These are phyloP conservation scores for Dictyostelium citrinum DNA, from an alignment of 78 protist species.

Conservation along the genomic window DNA sequence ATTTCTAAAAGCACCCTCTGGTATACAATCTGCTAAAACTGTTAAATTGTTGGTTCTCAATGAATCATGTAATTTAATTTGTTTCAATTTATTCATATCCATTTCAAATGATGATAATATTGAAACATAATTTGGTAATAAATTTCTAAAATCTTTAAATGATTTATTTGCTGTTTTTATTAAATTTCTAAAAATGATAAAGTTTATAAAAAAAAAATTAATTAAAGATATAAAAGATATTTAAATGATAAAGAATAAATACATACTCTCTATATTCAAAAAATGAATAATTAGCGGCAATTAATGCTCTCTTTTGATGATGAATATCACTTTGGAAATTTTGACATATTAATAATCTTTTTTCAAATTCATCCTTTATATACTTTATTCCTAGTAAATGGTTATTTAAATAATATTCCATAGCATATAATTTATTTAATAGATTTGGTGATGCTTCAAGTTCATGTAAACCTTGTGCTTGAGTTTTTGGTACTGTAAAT, in stretches of 20 bases:
- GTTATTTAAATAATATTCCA: slow-evolving; percentile 20
- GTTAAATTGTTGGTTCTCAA: slow-evolving; percentile 1
- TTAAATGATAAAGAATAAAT: background rate
- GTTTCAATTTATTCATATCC: slow-evolving; percentile 50
- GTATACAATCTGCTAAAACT: slow-evolving; percentile 42
- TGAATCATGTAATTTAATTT: slow-evolving; percentile 31
- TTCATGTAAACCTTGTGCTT: slow-evolving; percentile 1
- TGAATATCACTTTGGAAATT: slow-evolving; percentile 9
- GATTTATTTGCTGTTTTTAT: background rate
- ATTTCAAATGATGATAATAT: slow-evolving; percentile 37
- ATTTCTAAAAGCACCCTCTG: slow-evolving; percentile 36
- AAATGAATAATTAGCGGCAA: background rate
- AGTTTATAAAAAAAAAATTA: background rate
- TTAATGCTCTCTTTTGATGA: slow-evolving; percentile 22
- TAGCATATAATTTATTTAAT: slow-evolving; percentile 11
- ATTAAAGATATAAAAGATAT: background rate
- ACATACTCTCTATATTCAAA: slow-evolving; percentile 61
- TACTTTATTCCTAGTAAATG: slow-evolving; percentile 29
- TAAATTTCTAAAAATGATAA: slow-evolving; percentile 14
- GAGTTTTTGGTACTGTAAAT: slow-evolving; percentile 12
- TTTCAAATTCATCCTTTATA: slow-evolving; percentile 32
- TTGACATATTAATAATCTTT: slow-evolving; percentile 1
- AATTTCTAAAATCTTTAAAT: background rate
- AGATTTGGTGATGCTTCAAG: slow-evolving; percentile 23
- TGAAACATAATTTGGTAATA: slow-evolving; percentile 36